Base-by-base conservation (phyloP, 352 stramenopile species). In the Globisporangium ultimum region DNA sequence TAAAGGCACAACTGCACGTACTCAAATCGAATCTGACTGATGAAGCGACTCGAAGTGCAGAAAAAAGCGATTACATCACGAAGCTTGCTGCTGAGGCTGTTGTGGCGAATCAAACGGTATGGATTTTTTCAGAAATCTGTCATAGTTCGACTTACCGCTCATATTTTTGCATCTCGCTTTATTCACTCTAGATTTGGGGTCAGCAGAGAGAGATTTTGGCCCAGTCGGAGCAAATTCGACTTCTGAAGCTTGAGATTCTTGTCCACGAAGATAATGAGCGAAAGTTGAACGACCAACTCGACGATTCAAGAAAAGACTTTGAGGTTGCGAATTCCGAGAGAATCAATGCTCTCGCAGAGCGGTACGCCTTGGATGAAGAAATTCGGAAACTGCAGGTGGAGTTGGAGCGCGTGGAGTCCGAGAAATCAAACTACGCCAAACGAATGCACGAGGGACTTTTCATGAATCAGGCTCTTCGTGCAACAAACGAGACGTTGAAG, bases 371-470 rank as follows among this genome's bases (percentile, higher is more conserved):
- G 8, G 78, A 91, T 18, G 77, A 89, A 42, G 79, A 93, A 32
- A 78, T 89, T 15, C 76, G 72, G 4, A 86, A 83, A 46, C 28
- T 90, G 22, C 68, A 85, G 12, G 40, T 15, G 18, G 71, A 88
- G 54, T 47, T 86, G 7, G 79, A 89, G 15, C 70, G 71, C 0
- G 42, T 88, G 0, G 75, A 89, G 28, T 48, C 51, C 0, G 82
- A 93, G 32, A 89, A 91, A 34, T 46, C 70, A 0, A 80, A 76
- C n/a, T 79, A 74, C 24, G 75, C 78, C 2, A 85, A 79, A 47
- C 68, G 84, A 18, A 85, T 90, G 71, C 78, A 90, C 43, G 84
- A 93, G 38, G 81, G 76, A 0, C 53, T 89, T 9, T 87, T 89
- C 47, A 89, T 89, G 82, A 89, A 91, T 40, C 76, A 91, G 40